Base-by-base conservation (phyloP, 1,139 yeast genomes). In the Geotrichum bryndzae region DNA sequence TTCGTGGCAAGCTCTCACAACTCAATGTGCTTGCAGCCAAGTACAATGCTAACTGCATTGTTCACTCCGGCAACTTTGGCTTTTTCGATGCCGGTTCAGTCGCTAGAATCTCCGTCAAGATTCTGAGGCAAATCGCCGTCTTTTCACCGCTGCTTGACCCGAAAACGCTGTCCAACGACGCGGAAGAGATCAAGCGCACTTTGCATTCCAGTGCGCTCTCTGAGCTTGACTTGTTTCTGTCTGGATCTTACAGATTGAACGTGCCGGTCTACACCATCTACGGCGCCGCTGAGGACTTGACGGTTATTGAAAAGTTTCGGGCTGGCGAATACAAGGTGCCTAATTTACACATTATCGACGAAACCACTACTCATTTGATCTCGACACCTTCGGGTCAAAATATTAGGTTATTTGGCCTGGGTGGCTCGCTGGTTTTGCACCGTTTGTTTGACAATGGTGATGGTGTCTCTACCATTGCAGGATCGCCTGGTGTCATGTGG, bases 11-110 rank as follows among this genome's bases (percentile, higher is more conserved):
- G 61, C 71, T 84, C 50, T 73, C 81, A 1, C 72, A 74, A 29
- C 68, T 84, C 63, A 84, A 84, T 68, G 73, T 69, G 35, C 76
- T 84, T 46, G 87, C 85, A 0, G 66, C 65, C 13, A 70, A 74
- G 61, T 76, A 80, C 67, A 65, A 73, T 2, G 87, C 87, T 1
- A 78, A 80, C 53, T 68, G 80, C 35, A 80, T 88, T 45, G 77
- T 88, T 22, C 95, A 88, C 70, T 85, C 91, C 1, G 95, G 95
- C 18, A 87, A 86, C 67, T 88, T 88, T 75, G 96, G 96, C 18
- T 87, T 88, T 70, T 84, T 88, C 76, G 88, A 87, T 68, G 74
- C 74, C 46, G 81, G 80, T n/a, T 83, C 89, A 48, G 78, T 87
- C 18, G 76, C 74, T 13, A 77, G 82, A 65, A 82, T 86, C 61